A percentile compares a stretch with the other conserved stretches of the same genome.
Evolutionary conservation across 768 basidiomycete genomes (phyloP).

Genomic region (Naganishia friedmannii): DNA sequence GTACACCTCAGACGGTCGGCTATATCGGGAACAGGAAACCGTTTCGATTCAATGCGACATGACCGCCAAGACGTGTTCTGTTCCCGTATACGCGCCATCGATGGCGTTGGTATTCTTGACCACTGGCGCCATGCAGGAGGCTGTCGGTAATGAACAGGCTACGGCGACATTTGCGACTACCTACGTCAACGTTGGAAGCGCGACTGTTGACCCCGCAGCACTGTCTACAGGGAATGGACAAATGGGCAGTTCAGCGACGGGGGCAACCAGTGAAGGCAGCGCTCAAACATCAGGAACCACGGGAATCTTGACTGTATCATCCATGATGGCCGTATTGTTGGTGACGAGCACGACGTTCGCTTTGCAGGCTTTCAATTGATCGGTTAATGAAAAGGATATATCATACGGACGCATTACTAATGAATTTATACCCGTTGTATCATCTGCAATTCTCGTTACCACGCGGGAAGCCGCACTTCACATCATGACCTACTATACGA

Average conservation of each 20-base stretch:
- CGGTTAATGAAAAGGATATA: not conserved
- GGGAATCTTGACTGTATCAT: not conserved
- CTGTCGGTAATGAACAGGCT: constrained; percentile 35
- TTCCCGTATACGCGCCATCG: constrained; percentile 67
- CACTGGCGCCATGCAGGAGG: constrained; percentile 53
- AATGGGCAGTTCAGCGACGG: constrained; percentile 44
- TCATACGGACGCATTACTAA: not conserved
- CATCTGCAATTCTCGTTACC: no score
- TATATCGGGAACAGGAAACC: constrained; percentile 60
- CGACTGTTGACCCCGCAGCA: constrained; percentile 59
- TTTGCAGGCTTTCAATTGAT: not conserved
- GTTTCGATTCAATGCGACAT: constrained; percentile 64
- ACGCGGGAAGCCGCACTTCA: not conserved
- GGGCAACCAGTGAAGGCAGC: constrained; percentile 36
- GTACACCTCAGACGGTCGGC: constrained; percentile 64
- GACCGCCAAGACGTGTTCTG: constrained; percentile 58
- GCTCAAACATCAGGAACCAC: constrained; percentile 1
- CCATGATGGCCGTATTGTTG: not conserved
- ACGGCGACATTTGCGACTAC: constrained; percentile 61
- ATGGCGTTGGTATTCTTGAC: constrained; percentile 73
- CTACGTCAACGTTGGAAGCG: constrained; percentile 58
- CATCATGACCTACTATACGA: not conserved
- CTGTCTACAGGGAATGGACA: constrained; percentile 68
- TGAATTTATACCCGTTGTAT: constrained; percentile 5
- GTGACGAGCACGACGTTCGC: not conserved